Evolutionary conservation across 257 asterid species (phyloP).

Genomic region (Gentiana straminea): DNA sequence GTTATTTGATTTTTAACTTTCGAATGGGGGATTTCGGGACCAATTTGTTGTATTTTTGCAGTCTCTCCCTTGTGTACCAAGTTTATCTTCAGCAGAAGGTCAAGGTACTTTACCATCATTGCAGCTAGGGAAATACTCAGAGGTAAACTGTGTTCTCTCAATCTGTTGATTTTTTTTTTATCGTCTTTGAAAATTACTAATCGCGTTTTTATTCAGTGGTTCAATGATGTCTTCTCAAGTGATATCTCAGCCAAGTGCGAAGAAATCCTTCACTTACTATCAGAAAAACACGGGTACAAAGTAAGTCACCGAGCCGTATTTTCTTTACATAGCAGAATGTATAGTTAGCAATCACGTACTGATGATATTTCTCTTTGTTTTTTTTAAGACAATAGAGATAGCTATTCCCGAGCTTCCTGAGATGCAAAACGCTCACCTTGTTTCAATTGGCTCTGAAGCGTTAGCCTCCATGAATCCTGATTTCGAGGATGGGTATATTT

Average conservation of each 20-base stretch:
- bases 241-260: constrained; percentile 77
- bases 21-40: too few relatives aligned
- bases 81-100: constrained; percentile 45
- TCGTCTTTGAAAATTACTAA: constrained; percentile 12
- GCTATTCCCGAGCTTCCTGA: constrained; percentile 84
- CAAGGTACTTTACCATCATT: constrained; percentile 39
- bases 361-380: constrained; percentile 5
- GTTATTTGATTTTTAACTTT: too few relatives aligned
- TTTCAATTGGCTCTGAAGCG: constrained; percentile 85
- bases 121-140: constrained; percentile 79
- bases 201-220: constrained; percentile 40
- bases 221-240: constrained; percentile 84
- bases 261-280: constrained; percentile 58
- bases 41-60: constrained; percentile 23
- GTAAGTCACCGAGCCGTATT: constrained; percentile 29
- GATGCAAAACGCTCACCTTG: constrained; percentile 86
- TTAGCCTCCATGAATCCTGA: constrained; percentile 60
- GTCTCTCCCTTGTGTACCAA: constrained; percentile 76
- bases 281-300: constrained; percentile 74
- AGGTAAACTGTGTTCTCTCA: constrained; percentile 35
- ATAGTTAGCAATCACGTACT: neutral
- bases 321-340: constrained; percentile 3
- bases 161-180: constrained; percentile 4
- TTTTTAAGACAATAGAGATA: constrained; percentile 68
- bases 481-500: constrained; percentile 71